A percentile compares a stretch with the other conserved stretches of the same genome.
Evolutionary conservation across 176 grass and related monocot genomes (phyloP).

Genomic region (Urochloa ruziziensis): DNA sequence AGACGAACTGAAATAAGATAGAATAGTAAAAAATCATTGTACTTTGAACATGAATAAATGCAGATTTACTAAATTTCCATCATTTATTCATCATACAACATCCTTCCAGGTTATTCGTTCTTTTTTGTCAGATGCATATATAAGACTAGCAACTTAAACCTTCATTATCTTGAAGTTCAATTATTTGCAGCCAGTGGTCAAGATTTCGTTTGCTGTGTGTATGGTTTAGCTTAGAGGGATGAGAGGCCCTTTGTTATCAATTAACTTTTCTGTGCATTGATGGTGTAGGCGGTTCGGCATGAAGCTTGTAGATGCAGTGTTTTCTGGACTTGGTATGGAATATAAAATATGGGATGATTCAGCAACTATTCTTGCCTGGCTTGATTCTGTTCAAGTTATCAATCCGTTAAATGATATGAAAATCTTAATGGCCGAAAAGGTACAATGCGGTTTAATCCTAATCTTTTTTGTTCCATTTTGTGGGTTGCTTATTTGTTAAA

Average conservation of each 20-base stretch:
- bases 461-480: constrained; percentile 15
- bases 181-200: constrained; percentile 18
- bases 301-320: constrained; percentile 59
- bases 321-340: constrained; percentile 61
- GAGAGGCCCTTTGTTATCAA: neutral
- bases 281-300: constrained; percentile 41
- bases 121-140: constrained; percentile 7
- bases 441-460: constrained; percentile 29
- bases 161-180: neutral
- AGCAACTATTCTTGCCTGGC: constrained; percentile 59
- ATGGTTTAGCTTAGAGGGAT: constrained; percentile 11
- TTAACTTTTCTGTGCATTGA: constrained; percentile 27
- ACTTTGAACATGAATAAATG: neutral
- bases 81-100: constrained; percentile 11
- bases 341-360: constrained; percentile 86
- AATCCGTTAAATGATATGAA: constrained; percentile 63
- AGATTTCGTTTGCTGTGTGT: neutral
- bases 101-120: neutral
- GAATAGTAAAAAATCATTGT: neutral
- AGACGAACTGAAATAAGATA: neutral
- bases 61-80: neutral
- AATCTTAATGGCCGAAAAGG: constrained; percentile 67
- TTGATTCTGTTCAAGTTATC: constrained; percentile 68
- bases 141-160: neutral
- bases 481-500: constrained; percentile 36